These are phyloP conservation scores for Cryphonectria nitschkei DNA, from an alignment of 2,329 filamentous ascomycete genomes.

Conservation along the genomic window DNA sequence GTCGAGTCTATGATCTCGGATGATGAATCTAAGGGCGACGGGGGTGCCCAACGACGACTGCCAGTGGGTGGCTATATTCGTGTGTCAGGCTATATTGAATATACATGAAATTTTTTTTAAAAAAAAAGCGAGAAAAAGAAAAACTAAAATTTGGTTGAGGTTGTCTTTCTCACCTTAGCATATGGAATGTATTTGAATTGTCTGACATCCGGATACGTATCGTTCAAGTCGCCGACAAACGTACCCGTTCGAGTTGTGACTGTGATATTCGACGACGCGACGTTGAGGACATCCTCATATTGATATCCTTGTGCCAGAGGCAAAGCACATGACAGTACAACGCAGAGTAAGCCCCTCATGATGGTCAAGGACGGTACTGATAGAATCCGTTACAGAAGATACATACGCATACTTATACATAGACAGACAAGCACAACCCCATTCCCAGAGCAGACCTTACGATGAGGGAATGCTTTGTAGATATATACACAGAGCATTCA, in stretches of 20 bases:
- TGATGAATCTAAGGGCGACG: conserved; percentile 15
- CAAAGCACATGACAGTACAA: background rate
- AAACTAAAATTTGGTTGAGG: no score
- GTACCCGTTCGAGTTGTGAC: conserved; percentile 12
- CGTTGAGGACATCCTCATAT: background rate
- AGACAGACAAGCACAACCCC: background rate
- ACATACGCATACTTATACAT: background rate
- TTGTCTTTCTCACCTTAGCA: conserved; percentile 12
- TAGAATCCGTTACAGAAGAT: background rate
- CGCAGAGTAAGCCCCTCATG: background rate
- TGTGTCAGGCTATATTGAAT: no score
- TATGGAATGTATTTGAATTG: conserved; percentile 17
- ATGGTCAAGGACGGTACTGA: background rate
- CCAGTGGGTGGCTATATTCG: conserved; percentile 15
- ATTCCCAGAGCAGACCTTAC: background rate
- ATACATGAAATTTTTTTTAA: no score
- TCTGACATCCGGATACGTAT: conserved; percentile 16
- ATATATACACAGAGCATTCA: background rate
- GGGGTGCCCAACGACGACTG: conserved; percentile 21
- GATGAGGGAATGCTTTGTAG: background rate
- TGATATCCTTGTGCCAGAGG: conserved; percentile 7
- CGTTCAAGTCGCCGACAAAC: conserved; percentile 12
- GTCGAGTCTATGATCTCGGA: conserved; percentile 13
- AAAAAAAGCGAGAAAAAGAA: no score
- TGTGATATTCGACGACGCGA: conserved; percentile 10